These are phyloP conservation scores for Sphagnum contortum DNA, from an alignment of 225 moss, liverwort and hornwort species.

Conservation along the genomic window DNA sequence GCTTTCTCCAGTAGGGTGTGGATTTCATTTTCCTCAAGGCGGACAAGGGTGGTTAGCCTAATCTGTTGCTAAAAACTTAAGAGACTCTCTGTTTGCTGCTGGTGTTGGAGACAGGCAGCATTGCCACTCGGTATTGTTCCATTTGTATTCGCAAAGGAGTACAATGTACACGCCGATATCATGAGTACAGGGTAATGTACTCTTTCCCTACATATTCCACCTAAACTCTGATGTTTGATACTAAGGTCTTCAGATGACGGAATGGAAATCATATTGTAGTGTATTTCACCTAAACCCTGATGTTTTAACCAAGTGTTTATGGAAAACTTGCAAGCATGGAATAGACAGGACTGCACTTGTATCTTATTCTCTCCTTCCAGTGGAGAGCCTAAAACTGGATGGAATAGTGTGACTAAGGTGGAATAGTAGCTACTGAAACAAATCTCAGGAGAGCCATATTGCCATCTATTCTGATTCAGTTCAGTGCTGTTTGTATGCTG, in stretches of 20 bases:
- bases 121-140: conserved; percentile 95
- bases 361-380: conserved; percentile 2
- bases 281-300: too few species aligned
- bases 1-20: too few species aligned
- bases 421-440: too few species aligned
- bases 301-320: too few species aligned
- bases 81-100: not conserved
- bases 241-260: too few species aligned
- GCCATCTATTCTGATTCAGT: not conserved
- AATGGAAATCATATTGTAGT: too few species aligned
- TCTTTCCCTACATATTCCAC: not conserved
- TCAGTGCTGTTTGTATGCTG: not conserved
- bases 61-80: too few species aligned
- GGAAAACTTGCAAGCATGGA: too few species aligned
- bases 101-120: conserved; percentile 52
- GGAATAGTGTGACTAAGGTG: not conserved
- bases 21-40: too few species aligned
- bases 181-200: conserved; percentile 73
- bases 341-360: too few species aligned
- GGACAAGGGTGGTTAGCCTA: not conserved
- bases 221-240: too few species aligned
- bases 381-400: not conserved
- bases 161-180: conserved; percentile 89
- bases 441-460: too few species aligned
- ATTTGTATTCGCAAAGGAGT: conserved; percentile 96